Evolutionary conservation across 768 basidiomycete genomes (phyloP), one percentile per base, ranked within the genome.

Genomic region (Boletus rubroflammeus): DNA sequence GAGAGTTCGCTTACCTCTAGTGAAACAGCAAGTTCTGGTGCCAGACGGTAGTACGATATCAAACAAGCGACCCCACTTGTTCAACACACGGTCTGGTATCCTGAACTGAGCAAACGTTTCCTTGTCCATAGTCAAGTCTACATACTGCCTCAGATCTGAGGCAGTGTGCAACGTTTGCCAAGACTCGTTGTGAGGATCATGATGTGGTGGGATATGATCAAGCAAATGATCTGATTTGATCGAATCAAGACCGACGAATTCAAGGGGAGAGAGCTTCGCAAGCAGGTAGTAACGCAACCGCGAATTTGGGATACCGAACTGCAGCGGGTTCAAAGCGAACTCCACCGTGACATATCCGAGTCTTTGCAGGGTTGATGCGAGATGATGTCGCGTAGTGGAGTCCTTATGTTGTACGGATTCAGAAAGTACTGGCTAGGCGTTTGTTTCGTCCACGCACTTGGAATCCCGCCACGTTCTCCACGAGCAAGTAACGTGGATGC

Each of bases 381-480:
- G 71, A 8, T 78, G 72, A 54, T 72, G 67, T 39, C 87, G 79
- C 4, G 88, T 89, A 25, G 68, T 79, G 2, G 90, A 92, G 8
- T 74, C 72, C 90, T 93, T 66, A 51, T 35, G 28, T 19, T 35
- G 28, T 19, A n/a, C 41, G 45, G 38, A 36, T 56, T 67, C 31
- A 63, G 41, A 11, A 29, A 29, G 34, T 35, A 35, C 43, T 23
- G 8, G 45, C 54, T 11, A 13, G 8, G 14, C 6, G 7, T 23
- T 14, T 44, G 13, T 23, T 21, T 47, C 19, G 25, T 31, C 38
- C 45, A 69, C 68, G 62, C 66, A 88, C 90, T 82, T 90, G 87
- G 60, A 92, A 92, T 8, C 88, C 89, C 10, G 84, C 87, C 4
- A 93, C 90, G 60, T 92, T 92, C 65, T 92, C 90, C 9, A 93